These are phyloP conservation scores for Hanseniaspora opuntiae DNA, from an alignment of 805 yeast species.

Conservation along the genomic window DNA sequence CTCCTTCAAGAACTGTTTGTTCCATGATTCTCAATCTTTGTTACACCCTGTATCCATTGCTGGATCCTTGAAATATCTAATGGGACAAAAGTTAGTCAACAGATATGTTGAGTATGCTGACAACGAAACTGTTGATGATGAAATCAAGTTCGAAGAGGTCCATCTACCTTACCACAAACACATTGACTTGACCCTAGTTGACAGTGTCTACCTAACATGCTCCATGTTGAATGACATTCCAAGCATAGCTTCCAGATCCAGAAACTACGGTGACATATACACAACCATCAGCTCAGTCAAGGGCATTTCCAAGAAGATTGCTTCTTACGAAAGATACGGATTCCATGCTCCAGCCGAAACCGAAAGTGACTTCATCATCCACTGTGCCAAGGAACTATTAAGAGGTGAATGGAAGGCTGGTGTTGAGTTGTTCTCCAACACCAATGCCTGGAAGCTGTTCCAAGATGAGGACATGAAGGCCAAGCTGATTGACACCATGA, in stretches of 20 bases:
- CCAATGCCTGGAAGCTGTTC: constrained; percentile 48
- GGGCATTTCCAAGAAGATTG: constrained; percentile 81
- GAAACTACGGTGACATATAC: constrained; percentile 45
- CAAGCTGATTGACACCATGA: constrained; percentile 49
- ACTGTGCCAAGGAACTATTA: constrained; percentile 78
- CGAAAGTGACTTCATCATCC: constrained; percentile 82
- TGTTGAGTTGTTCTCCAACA: constrained; percentile 42
- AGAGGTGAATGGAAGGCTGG: constrained; percentile 82
- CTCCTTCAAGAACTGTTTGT: constrained; percentile 82
- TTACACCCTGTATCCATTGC: constrained; percentile 80
- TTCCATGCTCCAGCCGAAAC: constrained; percentile 98
- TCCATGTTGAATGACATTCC: constrained; percentile 88
- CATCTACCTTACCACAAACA: constrained; percentile 96
- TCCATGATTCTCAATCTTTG: constrained; percentile 74
- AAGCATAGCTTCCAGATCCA: constrained; percentile 57
- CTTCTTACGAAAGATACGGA: constrained; percentile 83
- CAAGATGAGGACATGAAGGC: constrained; percentile 1
- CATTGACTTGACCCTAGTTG: constrained; percentile 86
- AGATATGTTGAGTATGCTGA: constrained; percentile 31
- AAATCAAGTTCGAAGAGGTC: constrained; percentile 34
- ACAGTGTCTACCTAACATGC: constrained; percentile 82
- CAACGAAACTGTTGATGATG: constrained; percentile 31
- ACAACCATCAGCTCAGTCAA: constrained; percentile 46
- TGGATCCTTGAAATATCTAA: constrained; percentile 73
- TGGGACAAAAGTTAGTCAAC: constrained; percentile 75